Evolutionary conservation across 2,329 filamentous ascomycete genomes (phyloP).

Genomic region (Trichoderma sp.): DNA sequence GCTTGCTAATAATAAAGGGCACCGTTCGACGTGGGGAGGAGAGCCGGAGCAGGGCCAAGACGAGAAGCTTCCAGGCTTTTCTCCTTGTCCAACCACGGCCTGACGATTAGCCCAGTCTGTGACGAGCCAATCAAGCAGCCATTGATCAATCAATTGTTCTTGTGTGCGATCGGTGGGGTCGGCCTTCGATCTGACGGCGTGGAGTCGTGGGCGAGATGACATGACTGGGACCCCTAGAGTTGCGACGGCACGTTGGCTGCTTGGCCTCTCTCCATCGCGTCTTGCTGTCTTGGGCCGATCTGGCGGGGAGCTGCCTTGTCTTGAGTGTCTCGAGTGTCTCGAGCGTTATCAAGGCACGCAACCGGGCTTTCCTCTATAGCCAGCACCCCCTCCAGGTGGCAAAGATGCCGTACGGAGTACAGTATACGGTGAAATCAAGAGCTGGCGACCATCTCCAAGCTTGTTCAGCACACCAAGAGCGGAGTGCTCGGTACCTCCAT

Average conservation of each 20-base stretch:
- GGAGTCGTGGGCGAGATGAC: background rate
- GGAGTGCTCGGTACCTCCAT: background rate
- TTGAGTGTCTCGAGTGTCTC: background rate
- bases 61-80: slow-evolving; percentile 1
- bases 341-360: background rate
- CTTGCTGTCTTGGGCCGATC: background rate
- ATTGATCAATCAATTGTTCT: background rate
- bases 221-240: background rate
- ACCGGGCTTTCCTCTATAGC: background rate
- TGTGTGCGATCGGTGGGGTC: slow-evolving; percentile 12
- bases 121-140: slow-evolving; percentile 1
- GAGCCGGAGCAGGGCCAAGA: background rate
- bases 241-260: background rate
- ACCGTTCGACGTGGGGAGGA: background rate
- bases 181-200: slow-evolving; percentile 17
- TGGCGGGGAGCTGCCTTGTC: slow-evolving; percentile 1
- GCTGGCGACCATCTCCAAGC: slow-evolving; percentile 8
- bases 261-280: background rate
- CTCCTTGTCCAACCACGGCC: background rate
- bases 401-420: background rate
- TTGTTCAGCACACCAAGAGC: background rate
- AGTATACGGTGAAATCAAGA: too few relatives aligned
- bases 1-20: background rate
- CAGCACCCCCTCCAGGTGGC: background rate
- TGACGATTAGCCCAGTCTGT: background rate